These are phyloP conservation scores for Wickerhamomyces sp. DNA, from an alignment of 1,139 yeast species.

Conservation along the genomic window DNA sequence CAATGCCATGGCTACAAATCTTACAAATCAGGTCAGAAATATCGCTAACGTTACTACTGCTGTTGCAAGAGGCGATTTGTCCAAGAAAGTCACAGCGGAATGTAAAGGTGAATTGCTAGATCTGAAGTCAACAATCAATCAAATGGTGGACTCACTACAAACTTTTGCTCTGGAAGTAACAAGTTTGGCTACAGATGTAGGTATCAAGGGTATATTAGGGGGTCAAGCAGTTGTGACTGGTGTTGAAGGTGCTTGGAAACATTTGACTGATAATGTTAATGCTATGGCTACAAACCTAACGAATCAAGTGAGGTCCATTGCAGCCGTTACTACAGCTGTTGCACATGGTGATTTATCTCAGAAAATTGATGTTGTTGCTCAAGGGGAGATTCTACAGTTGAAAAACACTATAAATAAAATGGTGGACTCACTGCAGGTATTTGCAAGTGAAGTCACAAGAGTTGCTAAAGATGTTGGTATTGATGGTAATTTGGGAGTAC, in stretches of 20 bases:
- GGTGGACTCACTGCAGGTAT: constrained; percentile 85
- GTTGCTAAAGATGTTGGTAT: constrained; percentile 91
- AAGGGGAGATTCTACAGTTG: constrained; percentile 78
- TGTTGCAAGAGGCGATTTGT: constrained; percentile 88
- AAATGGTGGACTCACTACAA: constrained; percentile 87
- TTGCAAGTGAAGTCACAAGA: constrained; percentile 82
- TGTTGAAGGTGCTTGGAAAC: constrained; percentile 88
- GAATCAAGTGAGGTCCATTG: constrained; percentile 83
- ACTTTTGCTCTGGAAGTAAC: constrained; percentile 88
- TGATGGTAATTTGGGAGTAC: constrained; percentile 86
- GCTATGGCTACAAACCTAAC: constrained; percentile 89
- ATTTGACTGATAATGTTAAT: constrained; percentile 80
- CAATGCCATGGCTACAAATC: constrained; percentile 86
- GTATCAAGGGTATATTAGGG: constrained; percentile 82
- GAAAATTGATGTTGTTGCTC: constrained; percentile 76
- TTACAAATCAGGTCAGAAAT: constrained; percentile 87
- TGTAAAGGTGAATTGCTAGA: constrained; percentile 94
- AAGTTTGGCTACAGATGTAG: constrained; percentile 84
- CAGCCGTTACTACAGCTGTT: constrained; percentile 86
- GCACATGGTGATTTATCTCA: constrained; percentile 83
- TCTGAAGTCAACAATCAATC: constrained; percentile 80
- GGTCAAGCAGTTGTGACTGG: constrained; percentile 84
- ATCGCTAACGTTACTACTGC: constrained; percentile 91
- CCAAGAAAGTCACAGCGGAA: constrained; percentile 83
- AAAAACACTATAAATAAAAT: constrained; percentile 76